phyloP scores from a whole-genome alignment of 352 stramenopile genomes.

The Phytophthora colocasiae region DNA sequence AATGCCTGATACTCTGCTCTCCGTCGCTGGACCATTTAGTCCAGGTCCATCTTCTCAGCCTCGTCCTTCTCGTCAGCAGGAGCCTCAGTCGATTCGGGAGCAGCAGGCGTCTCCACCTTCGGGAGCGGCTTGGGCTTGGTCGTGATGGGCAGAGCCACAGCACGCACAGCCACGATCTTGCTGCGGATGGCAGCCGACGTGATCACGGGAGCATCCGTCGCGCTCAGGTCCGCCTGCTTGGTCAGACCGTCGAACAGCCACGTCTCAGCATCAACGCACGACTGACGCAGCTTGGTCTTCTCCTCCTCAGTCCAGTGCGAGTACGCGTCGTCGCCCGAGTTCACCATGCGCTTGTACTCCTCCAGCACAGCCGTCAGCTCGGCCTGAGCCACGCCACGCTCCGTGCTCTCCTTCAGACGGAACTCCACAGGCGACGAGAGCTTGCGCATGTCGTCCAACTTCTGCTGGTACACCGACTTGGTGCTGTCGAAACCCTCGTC shows the following conservation, averaged over 20 bases:
- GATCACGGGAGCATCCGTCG: constrained; percentile 92
- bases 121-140: constrained; percentile 96
- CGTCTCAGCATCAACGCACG: constrained; percentile 86
- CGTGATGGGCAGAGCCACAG: constrained; percentile 93
- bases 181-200: constrained; percentile 89
- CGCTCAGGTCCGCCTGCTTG: constrained; percentile 91
- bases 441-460: constrained; percentile 95
- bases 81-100: constrained; percentile 46
- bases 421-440: constrained; percentile 94
- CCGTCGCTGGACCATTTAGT: constrained; percentile 53
- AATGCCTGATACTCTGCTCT: constrained; percentile 23
- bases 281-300: constrained; percentile 92
- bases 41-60: constrained; percentile 88
- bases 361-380: constrained; percentile 94
- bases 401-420: constrained; percentile 91
- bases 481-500: constrained; percentile 98
- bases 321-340: constrained; percentile 94
- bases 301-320: constrained; percentile 97
- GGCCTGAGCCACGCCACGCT: constrained; percentile 89
- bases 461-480: constrained; percentile 97
- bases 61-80: constrained; percentile 48
- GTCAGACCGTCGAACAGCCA: constrained; percentile 98
- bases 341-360: constrained; percentile 95
- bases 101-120: constrained; percentile 74
- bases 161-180: constrained; percentile 92